phyloP scores from a whole-genome alignment of 179 eudicot genomes.

The Carnegiea gigantea region DNA sequence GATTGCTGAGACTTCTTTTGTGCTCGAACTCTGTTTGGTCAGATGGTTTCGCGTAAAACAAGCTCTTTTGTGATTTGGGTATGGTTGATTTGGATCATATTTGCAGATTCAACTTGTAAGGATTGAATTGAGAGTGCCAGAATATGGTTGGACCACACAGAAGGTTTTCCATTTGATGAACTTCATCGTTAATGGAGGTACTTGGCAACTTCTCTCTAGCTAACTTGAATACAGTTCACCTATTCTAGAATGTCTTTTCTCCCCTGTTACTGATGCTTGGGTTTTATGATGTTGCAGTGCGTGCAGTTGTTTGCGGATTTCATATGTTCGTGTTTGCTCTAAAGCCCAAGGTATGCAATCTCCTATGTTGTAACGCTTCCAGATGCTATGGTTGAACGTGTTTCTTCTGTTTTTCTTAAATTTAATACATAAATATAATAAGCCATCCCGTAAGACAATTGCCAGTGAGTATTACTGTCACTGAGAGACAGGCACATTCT shows the following conservation, averaged over 20 bases:
- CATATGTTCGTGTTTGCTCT: constrained; percentile 52
- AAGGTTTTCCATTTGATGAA: constrained; percentile 51
- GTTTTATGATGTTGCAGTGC: constrained; percentile 48
- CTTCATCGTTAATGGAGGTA: constrained; percentile 56
- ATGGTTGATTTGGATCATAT: constrained; percentile 9
- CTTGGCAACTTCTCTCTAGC: constrained; percentile 3
- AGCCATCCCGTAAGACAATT: background rate
- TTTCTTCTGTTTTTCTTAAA: background rate
- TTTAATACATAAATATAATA: too few species aligned
- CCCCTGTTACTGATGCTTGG: constrained; percentile 22
- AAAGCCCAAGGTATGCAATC: constrained; percentile 57
- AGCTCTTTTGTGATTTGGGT: background rate
- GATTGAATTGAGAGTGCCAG: constrained; percentile 46
- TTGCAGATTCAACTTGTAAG: constrained; percentile 58
- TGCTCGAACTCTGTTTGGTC: background rate
- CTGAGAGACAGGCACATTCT: background rate
- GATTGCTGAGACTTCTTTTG: background rate
- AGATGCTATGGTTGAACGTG: background rate
- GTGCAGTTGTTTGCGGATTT: constrained; percentile 62
- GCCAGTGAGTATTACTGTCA: background rate
- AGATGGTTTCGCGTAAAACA: background rate
- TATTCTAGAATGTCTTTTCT: background rate
- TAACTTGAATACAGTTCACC: background rate
- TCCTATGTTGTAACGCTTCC: background rate
- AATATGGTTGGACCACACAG: constrained; percentile 50